Conservation (phyloP, 2,329 filamentous ascomycete genomes). For the Parascedosporium putredinis region DNA sequence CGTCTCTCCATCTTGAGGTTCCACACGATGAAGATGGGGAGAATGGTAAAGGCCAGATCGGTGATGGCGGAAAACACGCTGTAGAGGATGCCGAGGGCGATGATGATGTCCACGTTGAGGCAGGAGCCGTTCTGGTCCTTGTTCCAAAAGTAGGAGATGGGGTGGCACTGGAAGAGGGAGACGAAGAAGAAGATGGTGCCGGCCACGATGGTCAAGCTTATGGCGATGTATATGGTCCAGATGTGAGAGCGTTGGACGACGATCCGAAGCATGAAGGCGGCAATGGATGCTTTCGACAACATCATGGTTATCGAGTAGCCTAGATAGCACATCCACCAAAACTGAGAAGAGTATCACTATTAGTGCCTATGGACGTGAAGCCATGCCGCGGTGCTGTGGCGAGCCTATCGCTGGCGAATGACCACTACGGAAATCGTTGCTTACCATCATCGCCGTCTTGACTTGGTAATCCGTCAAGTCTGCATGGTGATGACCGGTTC, state of each 20-base stretch:
- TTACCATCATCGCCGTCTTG: conserved; percentile 24
- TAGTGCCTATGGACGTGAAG: conserved; percentile 13
- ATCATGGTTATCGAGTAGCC: conserved; percentile 26
- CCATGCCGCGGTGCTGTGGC: conserved; percentile 3
- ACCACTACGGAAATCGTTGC: too few relatives aligned
- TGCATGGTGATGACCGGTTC: conserved; percentile 27
- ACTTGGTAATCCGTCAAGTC: conserved; percentile 20
- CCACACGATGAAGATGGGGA: conserved; percentile 44
- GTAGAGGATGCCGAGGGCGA: conserved; percentile 41
- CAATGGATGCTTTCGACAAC: conserved; percentile 30
- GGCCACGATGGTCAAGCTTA: conserved; percentile 24
- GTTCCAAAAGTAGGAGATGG: conserved; percentile 31
- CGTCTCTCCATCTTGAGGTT: conserved; percentile 41
- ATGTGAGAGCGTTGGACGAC: conserved; percentile 22
- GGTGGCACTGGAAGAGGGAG: conserved; percentile 28
- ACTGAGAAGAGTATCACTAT: conserved; percentile 13
- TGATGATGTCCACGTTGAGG: conserved; percentile 31
- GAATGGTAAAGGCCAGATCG: conserved; percentile 40
- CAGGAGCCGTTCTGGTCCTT: conserved; percentile 23
- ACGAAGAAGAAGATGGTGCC: conserved; percentile 31
- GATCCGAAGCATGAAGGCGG: conserved; percentile 30
- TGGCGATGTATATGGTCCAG: conserved; percentile 25
- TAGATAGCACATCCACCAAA: conserved; percentile 28
- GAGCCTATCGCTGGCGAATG: too few relatives aligned
- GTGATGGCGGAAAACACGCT: conserved; percentile 36